phyloP scores from a whole-genome alignment of 176 grass and related monocot genomes.

The Eremochloa ophiuroides region DNA sequence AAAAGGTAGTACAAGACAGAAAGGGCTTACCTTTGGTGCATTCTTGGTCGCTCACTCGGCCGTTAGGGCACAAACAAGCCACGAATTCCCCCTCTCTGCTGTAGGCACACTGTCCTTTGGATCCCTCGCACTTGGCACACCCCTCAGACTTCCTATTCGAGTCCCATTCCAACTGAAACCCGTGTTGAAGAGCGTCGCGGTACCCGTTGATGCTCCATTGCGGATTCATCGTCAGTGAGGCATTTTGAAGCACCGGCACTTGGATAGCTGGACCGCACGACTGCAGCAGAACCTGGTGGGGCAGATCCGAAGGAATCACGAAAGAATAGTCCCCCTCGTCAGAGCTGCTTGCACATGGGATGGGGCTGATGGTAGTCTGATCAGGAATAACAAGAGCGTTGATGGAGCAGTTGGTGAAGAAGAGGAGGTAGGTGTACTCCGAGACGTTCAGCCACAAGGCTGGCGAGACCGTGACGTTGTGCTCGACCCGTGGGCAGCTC shows the following conservation, averaged over 20 bases:
- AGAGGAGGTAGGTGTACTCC: neutral
- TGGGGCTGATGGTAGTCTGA: neutral
- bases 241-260: conserved; percentile 5
- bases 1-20: neutral
- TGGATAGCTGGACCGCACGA: fast-evolving
- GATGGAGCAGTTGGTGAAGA: neutral
- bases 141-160: fast-evolving
- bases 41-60: fast-evolving
- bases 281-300: fast-evolving
- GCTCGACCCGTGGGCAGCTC: neutral
- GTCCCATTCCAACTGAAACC: neutral
- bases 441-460: neutral
- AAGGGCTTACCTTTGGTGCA: neutral
- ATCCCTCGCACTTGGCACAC: neutral
- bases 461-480: neutral
- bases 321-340: neutral
- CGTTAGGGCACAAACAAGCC: neutral
- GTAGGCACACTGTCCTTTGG: neutral
- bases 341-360: neutral
- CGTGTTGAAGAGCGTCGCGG: neutral
- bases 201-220: neutral
- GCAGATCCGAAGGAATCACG: neutral
- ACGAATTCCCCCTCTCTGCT: fast-evolving
- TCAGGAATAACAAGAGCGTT: fast-evolving
- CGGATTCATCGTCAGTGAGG: neutral